Conservation (phyloP, 2,329 filamentous ascomycete genomes). For the Ophiostoma ulmi region DNA sequence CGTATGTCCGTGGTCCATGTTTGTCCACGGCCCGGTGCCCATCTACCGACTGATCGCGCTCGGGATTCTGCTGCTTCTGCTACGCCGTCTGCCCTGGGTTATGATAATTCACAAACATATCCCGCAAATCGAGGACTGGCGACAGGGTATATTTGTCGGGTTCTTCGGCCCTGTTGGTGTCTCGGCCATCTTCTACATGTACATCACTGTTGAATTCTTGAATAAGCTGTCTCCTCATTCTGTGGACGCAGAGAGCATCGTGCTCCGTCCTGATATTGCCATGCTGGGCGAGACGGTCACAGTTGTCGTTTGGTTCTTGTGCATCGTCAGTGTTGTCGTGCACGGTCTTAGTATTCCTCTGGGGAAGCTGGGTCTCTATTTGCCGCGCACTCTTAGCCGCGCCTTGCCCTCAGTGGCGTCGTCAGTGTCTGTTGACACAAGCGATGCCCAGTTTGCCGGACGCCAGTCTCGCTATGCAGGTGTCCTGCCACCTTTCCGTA, state of each 20-base stretch:
- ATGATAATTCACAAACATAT: conserved; percentile 69
- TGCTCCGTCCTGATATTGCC: conserved; percentile 49
- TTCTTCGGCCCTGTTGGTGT: conserved; percentile 94
- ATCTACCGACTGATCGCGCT: conserved; percentile 68
- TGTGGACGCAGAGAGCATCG: conserved; percentile 58
- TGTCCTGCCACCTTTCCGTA: conserved; percentile 29
- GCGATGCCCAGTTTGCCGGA: background rate
- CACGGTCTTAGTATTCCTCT: conserved; percentile 79
- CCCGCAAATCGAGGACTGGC: conserved; percentile 67
- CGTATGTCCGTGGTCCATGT: conserved; percentile 72
- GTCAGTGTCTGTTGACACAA: conserved; percentile 11
- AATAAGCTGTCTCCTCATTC: conserved; percentile 52
- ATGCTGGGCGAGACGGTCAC: conserved; percentile 60
- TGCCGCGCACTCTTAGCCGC: conserved; percentile 59
- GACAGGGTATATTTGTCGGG: conserved; percentile 78
- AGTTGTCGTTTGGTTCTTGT: conserved; percentile 80
- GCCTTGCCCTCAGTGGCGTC: conserved; percentile 30
- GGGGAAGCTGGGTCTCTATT: conserved; percentile 58
- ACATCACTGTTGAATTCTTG: conserved; percentile 73
- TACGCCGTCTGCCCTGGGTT: conserved; percentile 73
- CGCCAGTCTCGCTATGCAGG: conserved; percentile 23
- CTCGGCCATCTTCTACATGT: conserved; percentile 86
- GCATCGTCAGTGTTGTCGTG: conserved; percentile 76
- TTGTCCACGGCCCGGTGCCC: conserved; percentile 61
- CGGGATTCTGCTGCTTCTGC: conserved; percentile 68